phyloP scores from a whole-genome alignment of 257 asterid species.

The Solanum bulbocastanum region DNA sequence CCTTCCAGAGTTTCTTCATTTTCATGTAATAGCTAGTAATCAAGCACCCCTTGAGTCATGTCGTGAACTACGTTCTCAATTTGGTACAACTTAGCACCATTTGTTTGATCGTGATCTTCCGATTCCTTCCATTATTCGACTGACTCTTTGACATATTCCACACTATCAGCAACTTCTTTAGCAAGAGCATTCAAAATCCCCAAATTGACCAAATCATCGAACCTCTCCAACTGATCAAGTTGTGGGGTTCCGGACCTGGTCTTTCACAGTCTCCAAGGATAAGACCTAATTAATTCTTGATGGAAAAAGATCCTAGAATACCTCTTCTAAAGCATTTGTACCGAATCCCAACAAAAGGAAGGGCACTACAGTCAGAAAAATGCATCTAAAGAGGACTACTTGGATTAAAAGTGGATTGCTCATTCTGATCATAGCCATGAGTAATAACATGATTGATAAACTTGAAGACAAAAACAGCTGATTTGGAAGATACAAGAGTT shows the following conservation, averaged over 20 bases:
- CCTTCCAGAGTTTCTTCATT: not conserved
- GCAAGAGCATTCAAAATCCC: not conserved
- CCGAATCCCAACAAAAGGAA: not conserved
- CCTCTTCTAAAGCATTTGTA: not conserved
- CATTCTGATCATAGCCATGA: not conserved
- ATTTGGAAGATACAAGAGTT: not conserved
- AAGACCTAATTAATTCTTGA: not conserved
- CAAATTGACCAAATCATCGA: not conserved
- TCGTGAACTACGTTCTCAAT: not conserved
- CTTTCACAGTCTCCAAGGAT: not conserved
- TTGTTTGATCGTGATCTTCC: not conserved
- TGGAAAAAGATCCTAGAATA: not conserved
- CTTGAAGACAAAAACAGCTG: not conserved
- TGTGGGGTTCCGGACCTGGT: not conserved
- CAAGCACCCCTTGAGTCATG: not conserved
- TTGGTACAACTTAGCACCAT: not conserved
- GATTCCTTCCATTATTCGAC: not conserved
- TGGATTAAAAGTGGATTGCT: not conserved
- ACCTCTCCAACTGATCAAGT: not conserved
- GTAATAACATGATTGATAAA: not conserved
- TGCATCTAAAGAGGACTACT: not conserved
- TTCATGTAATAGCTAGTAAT: not conserved
- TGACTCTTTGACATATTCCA: not conserved
- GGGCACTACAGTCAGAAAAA: not conserved
- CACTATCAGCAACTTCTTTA: not conserved